Conservation (phyloP, 495 filamentous ascomycete species). For the Xylaria curta region DNA sequence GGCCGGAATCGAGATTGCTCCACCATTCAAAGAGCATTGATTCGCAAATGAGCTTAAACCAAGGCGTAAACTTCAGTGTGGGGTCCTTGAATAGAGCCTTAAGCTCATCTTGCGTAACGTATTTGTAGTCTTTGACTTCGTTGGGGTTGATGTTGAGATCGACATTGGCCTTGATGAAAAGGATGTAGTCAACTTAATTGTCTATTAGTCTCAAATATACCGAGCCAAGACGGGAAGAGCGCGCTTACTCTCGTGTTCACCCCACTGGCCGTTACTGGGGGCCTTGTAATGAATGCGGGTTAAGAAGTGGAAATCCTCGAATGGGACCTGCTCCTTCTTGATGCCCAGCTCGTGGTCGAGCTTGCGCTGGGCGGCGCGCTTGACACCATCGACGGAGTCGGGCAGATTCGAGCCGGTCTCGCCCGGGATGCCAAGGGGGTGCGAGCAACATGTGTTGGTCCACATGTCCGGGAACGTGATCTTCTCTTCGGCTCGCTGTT, state of each 20-base stretch:
- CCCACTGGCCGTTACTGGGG: conserved; percentile 96
- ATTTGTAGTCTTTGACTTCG: conserved; percentile 83
- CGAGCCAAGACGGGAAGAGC: not conserved
- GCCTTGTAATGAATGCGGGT: conserved; percentile 98
- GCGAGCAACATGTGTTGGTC: conserved; percentile 99
- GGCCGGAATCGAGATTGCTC: conserved; percentile 77
- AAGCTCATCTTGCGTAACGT: conserved; percentile 82
- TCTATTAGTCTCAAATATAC: conserved; percentile 21
- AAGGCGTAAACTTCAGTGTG: conserved; percentile 86
- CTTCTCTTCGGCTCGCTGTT: conserved; percentile 95
- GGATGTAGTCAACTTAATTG: conserved; percentile 92
- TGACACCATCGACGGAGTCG: conserved; percentile 81
- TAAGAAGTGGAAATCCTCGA: conserved; percentile 91
- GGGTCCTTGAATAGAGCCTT: conserved; percentile 85
- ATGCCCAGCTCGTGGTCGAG: conserved; percentile 95
- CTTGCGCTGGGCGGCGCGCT: conserved; percentile 89
- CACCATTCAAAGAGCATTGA: conserved; percentile 99
- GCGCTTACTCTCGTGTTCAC: conserved; percentile 92
- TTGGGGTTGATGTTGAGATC: conserved; percentile 81
- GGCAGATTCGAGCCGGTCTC: conserved; percentile 88
- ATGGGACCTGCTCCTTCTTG: conserved; percentile 84
- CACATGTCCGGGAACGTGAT: conserved; percentile 99
- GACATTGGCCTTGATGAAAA: conserved; percentile 95
- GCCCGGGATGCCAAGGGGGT: conserved; percentile 87
- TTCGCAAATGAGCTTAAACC: conserved; percentile 99